Base-by-base conservation (phyloP, 345 rosid genomes). In the Lumnitzera littorea region DNA sequence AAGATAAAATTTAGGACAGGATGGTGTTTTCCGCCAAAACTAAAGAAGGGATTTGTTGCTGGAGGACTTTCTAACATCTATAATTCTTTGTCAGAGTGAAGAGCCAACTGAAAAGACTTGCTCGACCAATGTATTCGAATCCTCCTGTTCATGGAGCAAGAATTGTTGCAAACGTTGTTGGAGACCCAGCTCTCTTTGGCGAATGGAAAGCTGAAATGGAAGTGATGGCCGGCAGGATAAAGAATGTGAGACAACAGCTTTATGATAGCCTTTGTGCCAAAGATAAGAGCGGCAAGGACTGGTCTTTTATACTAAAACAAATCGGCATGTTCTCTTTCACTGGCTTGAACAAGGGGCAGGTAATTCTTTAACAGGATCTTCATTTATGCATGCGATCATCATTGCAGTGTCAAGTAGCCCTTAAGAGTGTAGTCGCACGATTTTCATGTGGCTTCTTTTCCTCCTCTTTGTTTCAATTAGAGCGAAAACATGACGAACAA, bases 321-420 rank as follows among this genome's bases (percentile, higher is more conserved):
- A 94, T 94, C 56, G 97, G 99, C 77, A 94, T 94, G 99, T 94
- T 94, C 85, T 89, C 95, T 5, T 92, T 87, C 80, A 90, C 99
- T 2, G 97, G 97, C 67, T 78, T 94, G 75, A 86, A 73, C 83
- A 94, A 82, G 74, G 60, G 88, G 65, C 97, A 87, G 99, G 99
- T 89, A 78, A 61, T 23, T 24, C 1, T 36, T 36, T 36, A 9
- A 9, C 9, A 5, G 43, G 43, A 36, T 36, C 43, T 9, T 36
- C 10, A 7, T 36, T 9, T 9, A 36, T 36, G 43, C 43, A 16
- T 27, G 29, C 29, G 4, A 4, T 27, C 4, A 4, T 27, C 29
- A 27, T 27, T 27, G 29, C 31, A 27, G 20, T 13, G 11, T 50
- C 13, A 13, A 50, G 52, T 50, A 50, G 15, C 13, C 9, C 52